Evolutionary conservation across 495 filamentous ascomycete genomes (phyloP).

Genomic region (Penicillium herquei): DNA sequence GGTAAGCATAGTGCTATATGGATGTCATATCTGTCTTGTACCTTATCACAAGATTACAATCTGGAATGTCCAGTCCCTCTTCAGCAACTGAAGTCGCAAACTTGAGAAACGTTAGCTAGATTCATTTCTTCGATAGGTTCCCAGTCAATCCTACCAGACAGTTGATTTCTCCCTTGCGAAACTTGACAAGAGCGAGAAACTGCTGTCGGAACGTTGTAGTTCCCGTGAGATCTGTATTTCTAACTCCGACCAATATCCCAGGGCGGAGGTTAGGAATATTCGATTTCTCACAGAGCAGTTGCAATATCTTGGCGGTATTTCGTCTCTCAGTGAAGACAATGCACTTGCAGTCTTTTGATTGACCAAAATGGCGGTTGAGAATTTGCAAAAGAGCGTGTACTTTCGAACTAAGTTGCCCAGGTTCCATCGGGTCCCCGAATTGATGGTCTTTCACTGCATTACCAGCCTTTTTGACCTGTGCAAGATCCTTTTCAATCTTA

Average conservation of each 20-base stretch:
- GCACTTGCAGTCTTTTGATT: conserved; percentile 61
- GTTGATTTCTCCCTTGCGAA: conserved; percentile 78
- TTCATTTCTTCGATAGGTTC: not conserved
- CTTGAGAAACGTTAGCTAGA: conserved; percentile 20
- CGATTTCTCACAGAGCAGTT: conserved; percentile 59
- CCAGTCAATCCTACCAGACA: conserved; percentile 55
- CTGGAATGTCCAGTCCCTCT: conserved; percentile 93
- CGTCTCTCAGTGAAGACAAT: conserved; percentile 85
- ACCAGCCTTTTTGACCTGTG: conserved; percentile 59
- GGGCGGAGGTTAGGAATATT: conserved; percentile 58
- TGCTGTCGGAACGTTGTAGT: conserved; percentile 70
- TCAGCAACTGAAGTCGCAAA: conserved; percentile 92
- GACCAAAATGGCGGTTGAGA: conserved; percentile 57
- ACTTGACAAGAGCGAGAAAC: conserved; percentile 70
- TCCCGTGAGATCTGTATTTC: conserved; percentile 47
- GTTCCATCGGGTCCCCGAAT: conserved; percentile 41
- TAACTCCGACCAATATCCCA: conserved; percentile 66
- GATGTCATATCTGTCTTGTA: conserved; percentile 3
- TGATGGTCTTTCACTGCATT: conserved; percentile 51
- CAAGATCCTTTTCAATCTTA: conserved; percentile 48
- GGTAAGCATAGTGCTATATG: too few species aligned
- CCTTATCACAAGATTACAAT: conserved; percentile 87
- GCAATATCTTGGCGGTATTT: conserved; percentile 72
- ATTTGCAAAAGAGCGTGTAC: conserved; percentile 60
- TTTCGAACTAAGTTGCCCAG: conserved; percentile 65